Evolutionary conservation across 2,329 filamentous ascomycete species (phyloP).

Genomic region (Beauveria sp.): DNA sequence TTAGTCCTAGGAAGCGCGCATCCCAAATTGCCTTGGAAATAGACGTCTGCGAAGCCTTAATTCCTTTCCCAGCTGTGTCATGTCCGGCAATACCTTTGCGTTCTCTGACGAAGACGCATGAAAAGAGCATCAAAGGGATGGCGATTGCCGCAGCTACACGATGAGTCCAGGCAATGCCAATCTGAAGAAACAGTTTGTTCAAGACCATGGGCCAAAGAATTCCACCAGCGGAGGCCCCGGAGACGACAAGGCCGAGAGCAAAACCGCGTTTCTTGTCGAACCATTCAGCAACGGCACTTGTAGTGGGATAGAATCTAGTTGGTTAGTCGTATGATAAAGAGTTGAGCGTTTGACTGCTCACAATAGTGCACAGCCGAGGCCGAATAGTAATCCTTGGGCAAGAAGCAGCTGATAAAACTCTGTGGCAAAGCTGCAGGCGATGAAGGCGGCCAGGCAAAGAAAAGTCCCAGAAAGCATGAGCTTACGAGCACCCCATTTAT

Average conservation of each 20-base stretch:
- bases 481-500: constrained; percentile 29
- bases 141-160: constrained; percentile 18
- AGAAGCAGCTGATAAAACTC: constrained; percentile 31
- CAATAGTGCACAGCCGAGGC: constrained; percentile 31
- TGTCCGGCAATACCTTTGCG: constrained; percentile 14
- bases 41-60: constrained; percentile 10
- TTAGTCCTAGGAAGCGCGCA: constrained; percentile 17
- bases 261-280: constrained; percentile 23
- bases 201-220: constrained; percentile 24
- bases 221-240: constrained; percentile 25
- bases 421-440: constrained; percentile 24
- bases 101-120: constrained; percentile 23
- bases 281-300: constrained; percentile 23
- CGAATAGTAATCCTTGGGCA: constrained; percentile 33
- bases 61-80: constrained; percentile 12
- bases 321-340: not conserved
- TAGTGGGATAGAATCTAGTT: constrained; percentile 24
- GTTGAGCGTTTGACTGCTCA: constrained; percentile 15
- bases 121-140: constrained; percentile 19
- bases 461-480: constrained; percentile 29
- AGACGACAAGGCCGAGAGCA: constrained; percentile 24
- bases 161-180: constrained; percentile 15
- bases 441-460: constrained; percentile 30
- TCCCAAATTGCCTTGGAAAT: constrained; percentile 23
- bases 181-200: constrained; percentile 12